Percentiles rank a stretch among this genome's conserved stretches.
These are phyloP conservation scores for Phlebopus sp. DNA, from an alignment of 1,284 basidiomycete species.

Conservation along the genomic window DNA sequence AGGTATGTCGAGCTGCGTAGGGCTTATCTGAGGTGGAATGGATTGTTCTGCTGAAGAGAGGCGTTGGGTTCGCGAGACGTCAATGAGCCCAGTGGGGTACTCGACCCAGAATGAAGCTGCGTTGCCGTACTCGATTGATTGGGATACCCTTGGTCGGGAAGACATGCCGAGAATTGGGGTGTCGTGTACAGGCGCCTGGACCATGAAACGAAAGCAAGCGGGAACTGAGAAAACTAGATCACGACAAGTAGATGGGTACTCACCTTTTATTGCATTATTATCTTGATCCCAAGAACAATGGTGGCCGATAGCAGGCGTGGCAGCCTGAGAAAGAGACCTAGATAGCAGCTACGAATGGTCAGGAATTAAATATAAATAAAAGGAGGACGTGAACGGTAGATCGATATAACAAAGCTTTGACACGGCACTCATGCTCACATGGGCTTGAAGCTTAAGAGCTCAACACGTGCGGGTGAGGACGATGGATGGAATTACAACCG, in stretches of 20 bases:
- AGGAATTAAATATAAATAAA: conserved; percentile 6
- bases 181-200: conserved; percentile 35
- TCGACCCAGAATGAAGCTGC: conserved; percentile 64
- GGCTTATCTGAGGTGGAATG: conserved; percentile 33
- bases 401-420: conserved; percentile 10
- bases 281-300: background rate
- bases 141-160: conserved; percentile 42
- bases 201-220: background rate
- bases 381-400: conserved; percentile 8
- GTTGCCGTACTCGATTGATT: conserved; percentile 52
- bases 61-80: conserved; percentile 51
- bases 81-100: conserved; percentile 61
- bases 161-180: conserved; percentile 44
- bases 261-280: conserved; percentile 8
- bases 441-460: conserved; percentile 1
- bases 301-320: background rate
- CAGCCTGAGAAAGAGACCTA: conserved; percentile 8
- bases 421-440: background rate
- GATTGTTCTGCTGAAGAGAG: conserved; percentile 11
- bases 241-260: background rate
- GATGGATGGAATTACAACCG: conserved; percentile 5
- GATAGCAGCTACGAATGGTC: conserved; percentile 3
- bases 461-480: no score
- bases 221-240: background rate
- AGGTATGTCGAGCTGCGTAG: conserved; percentile 50